Percentiles rank a stretch among this genome's conserved stretches.
Conservation (phyloP, 306 rosid species). For the Glycine latifolia region DNA sequence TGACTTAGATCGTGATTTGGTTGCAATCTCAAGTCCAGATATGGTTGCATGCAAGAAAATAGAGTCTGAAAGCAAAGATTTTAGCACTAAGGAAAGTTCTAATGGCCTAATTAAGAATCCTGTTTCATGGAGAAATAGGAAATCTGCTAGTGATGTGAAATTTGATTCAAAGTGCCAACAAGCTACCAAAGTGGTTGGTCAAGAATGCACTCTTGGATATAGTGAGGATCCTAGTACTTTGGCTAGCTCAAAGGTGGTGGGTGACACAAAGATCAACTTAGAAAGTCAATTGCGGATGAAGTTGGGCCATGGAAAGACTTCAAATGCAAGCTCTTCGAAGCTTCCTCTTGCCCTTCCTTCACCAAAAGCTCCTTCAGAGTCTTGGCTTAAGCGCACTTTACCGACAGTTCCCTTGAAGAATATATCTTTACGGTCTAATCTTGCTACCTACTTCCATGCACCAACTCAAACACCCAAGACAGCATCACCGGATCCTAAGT, state of each 20-base stretch:
- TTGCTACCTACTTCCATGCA: constrained; percentile 41
- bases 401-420: constrained; percentile 68
- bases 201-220: constrained; percentile 38
- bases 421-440: constrained; percentile 51
- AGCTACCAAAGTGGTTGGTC: constrained; percentile 40
- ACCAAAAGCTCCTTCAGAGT: constrained; percentile 92
- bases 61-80: constrained; percentile 51
- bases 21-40: constrained; percentile 42
- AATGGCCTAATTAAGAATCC: constrained; percentile 39
- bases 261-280: constrained; percentile 44
- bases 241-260: constrained; percentile 46
- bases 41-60: constrained; percentile 41
- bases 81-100: constrained; percentile 34
- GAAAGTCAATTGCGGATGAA: constrained; percentile 44
- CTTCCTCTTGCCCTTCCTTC: constrained; percentile 68
- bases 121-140: constrained; percentile 42
- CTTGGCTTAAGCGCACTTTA: constrained; percentile 87
- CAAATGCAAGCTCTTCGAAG: constrained; percentile 40
- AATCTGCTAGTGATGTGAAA: constrained; percentile 39
- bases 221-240: constrained; percentile 41
- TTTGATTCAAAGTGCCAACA: constrained; percentile 39
- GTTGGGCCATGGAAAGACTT: constrained; percentile 39
- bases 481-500: constrained; percentile 59
- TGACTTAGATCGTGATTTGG: constrained; percentile 34
- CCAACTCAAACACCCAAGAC: constrained; percentile 44